A percentile compares a stretch with the other conserved stretches of the same genome.
Evolutionary conservation across 352 stramenopile genomes (phyloP).

Genomic region (Phytophthora citricola): DNA sequence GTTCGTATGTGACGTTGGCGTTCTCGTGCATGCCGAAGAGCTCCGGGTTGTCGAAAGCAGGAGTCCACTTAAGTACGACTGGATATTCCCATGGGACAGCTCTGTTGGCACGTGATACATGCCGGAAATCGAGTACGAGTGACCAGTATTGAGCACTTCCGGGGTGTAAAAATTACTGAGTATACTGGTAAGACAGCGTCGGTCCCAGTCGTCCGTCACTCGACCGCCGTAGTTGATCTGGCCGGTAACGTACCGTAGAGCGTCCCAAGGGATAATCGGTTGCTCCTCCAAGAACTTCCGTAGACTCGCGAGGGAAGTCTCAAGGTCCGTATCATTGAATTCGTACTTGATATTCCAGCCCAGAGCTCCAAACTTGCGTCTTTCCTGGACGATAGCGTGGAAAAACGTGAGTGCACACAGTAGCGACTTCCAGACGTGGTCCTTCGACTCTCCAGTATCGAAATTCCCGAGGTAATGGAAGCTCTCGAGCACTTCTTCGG

Average conservation of each 20-base stretch:
- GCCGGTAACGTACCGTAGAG: conserved; percentile 93
- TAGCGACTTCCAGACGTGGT: conserved; percentile 89
- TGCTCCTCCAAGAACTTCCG: conserved; percentile 94
- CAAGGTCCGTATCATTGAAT: conserved; percentile 96
- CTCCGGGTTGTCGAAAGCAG: conserved; percentile 90
- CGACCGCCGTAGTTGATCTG: conserved; percentile 97
- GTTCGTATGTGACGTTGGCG: conserved; percentile 94
- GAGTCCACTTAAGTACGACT: conserved; percentile 86
- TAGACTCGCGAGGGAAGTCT: conserved; percentile 92
- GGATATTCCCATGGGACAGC: conserved; percentile 55
- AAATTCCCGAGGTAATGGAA: conserved; percentile 65
- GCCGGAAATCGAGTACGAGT: conserved; percentile 90
- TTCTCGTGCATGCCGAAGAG: conserved; percentile 98
- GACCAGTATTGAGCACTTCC: conserved; percentile 71
- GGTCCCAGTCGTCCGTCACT: conserved; percentile 97
- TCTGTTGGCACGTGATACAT: conserved; percentile 86
- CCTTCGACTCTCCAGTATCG: conserved; percentile 68
- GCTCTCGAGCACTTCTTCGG: conserved; percentile 70
- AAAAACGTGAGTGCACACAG: conserved; percentile 93
- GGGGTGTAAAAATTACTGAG: conserved; percentile 93
- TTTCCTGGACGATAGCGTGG: conserved; percentile 94
- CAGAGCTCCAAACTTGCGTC: conserved; percentile 93
- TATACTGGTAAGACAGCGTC: conserved; percentile 93
- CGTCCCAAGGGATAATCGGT: conserved; percentile 92
- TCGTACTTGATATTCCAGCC: conserved; percentile 97